Evolutionary conservation across 2,329 filamentous ascomycete species (phyloP), one percentile per base, ranked within the genome.

Genomic region (Arthrobotrys sphaeroides): DNA sequence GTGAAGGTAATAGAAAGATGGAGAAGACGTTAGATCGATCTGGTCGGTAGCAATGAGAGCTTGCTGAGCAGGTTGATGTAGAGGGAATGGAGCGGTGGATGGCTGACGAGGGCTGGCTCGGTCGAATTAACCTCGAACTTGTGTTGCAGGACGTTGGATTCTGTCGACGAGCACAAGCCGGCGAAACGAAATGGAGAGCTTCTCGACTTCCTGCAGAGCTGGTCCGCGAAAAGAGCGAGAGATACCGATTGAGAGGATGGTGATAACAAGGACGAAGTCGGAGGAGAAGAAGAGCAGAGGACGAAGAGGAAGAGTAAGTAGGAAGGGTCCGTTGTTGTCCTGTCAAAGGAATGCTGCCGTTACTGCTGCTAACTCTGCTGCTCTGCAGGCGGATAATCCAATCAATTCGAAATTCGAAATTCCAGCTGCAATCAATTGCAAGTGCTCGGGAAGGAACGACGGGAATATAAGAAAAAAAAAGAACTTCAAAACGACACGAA

Each of bases 281-380:
- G 47, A 26, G 26, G 12, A 20, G 12, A 5, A 33, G 20, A 53
- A 33, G 26, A 26, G 47, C 20, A n/a, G n/a, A n/a, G n/a, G n/a
- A n/a, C n/a, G n/a, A n/a, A n/a, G n/a, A n/a, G n/a, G n/a, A n/a
- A n/a, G n/a, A n/a, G n/a, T n/a, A 5, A 33, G 28, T 5, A 33
- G 10, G 28, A 33, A 33, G 28, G 10, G 28, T 5, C n/a, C 42
- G 22, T 24, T n/a, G 57, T 57, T 72, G 67, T 72, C 67, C 67
- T 72, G 67, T 72, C 67, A 72, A 72, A 72, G 67, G 67, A 72
- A 72, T 72, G 38, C 59, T 72, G 49, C n/a, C n/a, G 59, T 60
- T 72, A 59, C 40, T 31, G 12, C 36, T 13, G 22, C n/a, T 31
- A 43, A 38, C n/a, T n/a, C n/a, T n/a, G 43, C 66, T 59, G 66